phyloP scores from a whole-genome alignment of 2,329 filamentous ascomycete genomes.

The Aspergillus pseudoglaucus region DNA sequence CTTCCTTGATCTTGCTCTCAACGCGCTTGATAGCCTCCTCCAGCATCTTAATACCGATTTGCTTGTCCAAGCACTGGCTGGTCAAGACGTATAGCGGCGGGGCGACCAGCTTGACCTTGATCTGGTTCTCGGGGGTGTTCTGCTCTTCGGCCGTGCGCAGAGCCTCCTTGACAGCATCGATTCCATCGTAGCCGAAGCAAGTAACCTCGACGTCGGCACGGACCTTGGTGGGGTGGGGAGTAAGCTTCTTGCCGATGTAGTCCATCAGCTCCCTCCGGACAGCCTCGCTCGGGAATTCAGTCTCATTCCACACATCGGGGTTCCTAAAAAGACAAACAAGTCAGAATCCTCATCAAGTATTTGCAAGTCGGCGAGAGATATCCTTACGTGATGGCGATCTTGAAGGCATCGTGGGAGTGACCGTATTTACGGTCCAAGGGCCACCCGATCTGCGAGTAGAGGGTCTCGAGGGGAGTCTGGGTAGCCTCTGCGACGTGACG shows the following conservation, averaged over 20 bases:
- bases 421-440: conserved; percentile 96
- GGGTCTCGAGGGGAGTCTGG: conserved; percentile 81
- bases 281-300: conserved; percentile 76
- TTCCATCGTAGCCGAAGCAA: conserved; percentile 93
- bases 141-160: conserved; percentile 84
- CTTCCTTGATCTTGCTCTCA: conserved; percentile 66
- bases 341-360: conserved; percentile 1
- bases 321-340: conserved; percentile 55
- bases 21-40: conserved; percentile 89
- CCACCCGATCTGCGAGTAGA: conserved; percentile 95
- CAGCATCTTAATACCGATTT: conserved; percentile 70
- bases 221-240: conserved; percentile 97
- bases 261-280: conserved; percentile 84
- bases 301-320: conserved; percentile 91
- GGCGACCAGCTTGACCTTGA: conserved; percentile 98
- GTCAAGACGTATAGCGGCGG: conserved; percentile 95
- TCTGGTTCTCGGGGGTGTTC: conserved; percentile 86
- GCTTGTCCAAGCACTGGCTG: conserved; percentile 92
- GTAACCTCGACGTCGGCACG: conserved; percentile 96
- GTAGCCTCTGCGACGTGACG: conserved; percentile 98
- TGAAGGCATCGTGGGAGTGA: conserved; percentile 95
- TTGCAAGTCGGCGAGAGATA: neutral
- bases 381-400: conserved; percentile 89
- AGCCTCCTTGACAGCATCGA: conserved; percentile 93
- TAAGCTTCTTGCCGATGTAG: conserved; percentile 96